A percentile compares a stretch with the other conserved stretches of the same genome.
phyloP scores from a whole-genome alignment of 2,329 filamentous ascomycete species.

The Myrmaecium sp. region DNA sequence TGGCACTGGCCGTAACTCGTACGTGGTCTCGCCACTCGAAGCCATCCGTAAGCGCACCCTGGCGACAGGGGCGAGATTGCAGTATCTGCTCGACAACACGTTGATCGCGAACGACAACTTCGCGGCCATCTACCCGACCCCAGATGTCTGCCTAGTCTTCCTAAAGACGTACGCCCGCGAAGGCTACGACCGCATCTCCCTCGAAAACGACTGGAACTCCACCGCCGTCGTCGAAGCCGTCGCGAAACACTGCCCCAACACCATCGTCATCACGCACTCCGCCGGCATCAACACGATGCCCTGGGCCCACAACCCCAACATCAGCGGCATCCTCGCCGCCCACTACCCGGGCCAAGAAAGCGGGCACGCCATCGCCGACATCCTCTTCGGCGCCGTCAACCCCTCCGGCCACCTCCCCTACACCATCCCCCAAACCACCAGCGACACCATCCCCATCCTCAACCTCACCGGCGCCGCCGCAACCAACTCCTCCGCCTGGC shows the following conservation, averaged over 20 bases:
- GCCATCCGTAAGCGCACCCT: constrained; percentile 17
- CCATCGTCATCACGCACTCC: constrained; percentile 31
- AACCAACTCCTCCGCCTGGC: constrained; percentile 5
- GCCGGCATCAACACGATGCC: constrained; percentile 25
- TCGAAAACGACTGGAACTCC: constrained; percentile 26
- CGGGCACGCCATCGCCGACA: constrained; percentile 62
- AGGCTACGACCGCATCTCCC: constrained; percentile 23
- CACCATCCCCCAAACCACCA: constrained; percentile 56
- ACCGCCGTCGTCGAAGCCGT: constrained; percentile 13
- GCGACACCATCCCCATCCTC: constrained; percentile 30
- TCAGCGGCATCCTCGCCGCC: constrained; percentile 14
- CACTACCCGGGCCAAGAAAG: constrained; percentile 38
- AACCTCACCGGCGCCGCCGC: constrained; percentile 7
- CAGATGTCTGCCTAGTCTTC: constrained; percentile 39
- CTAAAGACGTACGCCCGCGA: constrained; percentile 37
- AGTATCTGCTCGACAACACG: constrained; percentile 4
- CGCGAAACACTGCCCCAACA: constrained; percentile 31
- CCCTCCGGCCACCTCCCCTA: constrained; percentile 71
- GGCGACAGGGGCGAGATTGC: constrained; percentile 4
- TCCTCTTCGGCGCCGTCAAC: constrained; percentile 64
- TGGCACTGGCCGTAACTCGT: constrained; percentile 22
- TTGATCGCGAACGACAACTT: constrained; percentile 5
- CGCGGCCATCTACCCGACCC: constrained; percentile 15
- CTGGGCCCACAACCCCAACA: constrained; percentile 25
- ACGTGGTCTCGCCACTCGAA: constrained; percentile 24